These are phyloP conservation scores for Cynara cardunculus DNA, from an alignment of 129 eudicot genomes.

Conservation along the genomic window DNA sequence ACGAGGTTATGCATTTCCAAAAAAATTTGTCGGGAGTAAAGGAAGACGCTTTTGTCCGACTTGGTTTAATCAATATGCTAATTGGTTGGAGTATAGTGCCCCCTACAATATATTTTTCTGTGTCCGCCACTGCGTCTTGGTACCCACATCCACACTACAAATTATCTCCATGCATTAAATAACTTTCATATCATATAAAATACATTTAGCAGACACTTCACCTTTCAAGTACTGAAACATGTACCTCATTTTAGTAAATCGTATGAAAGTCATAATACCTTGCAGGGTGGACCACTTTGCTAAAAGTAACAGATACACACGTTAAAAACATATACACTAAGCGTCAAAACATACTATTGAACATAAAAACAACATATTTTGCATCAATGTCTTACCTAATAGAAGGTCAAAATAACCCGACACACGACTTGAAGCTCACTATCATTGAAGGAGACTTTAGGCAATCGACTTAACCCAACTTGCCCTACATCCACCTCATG, in stretches of 20 bases:
- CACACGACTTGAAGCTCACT: not conserved
- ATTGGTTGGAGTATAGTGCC: no score
- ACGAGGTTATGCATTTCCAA: no score
- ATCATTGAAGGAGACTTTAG: not conserved
- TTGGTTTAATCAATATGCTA: no score
- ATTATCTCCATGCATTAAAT: not conserved
- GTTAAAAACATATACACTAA: not conserved
- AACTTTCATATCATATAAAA: not conserved
- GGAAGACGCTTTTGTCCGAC: no score
- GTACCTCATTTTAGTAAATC: not conserved
- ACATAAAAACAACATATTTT: not conserved
- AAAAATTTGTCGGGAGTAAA: no score
- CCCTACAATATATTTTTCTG: no score
- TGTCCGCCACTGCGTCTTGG: no score
- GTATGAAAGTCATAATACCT: not conserved
- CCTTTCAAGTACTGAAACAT: not conserved
- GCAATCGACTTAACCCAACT: no score
- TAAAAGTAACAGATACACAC: not conserved
- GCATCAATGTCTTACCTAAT: not conserved
- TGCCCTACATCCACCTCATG: not conserved
- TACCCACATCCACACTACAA: not conserved
- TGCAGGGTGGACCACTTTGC: not conserved
- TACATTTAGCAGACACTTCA: not conserved
- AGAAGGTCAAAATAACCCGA: not conserved
- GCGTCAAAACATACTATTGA: not conserved